Base-by-base conservation (phyloP, 441 rosid genomes). In the Erodium moschatum region DNA sequence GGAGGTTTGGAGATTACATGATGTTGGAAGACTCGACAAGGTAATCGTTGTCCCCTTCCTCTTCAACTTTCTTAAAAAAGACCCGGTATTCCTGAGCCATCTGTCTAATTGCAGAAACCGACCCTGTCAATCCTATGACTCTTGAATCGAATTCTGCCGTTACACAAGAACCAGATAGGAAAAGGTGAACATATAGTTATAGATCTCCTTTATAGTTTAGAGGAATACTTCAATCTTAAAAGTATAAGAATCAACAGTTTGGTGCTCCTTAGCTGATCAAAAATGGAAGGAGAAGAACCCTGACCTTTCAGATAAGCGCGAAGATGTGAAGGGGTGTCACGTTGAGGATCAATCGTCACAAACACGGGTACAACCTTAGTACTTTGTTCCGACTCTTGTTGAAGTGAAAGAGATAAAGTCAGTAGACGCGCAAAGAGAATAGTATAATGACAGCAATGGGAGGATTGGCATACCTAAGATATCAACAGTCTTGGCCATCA, bases 321-420 rank as follows among this genome's bases (percentile, higher is more conserved):
- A 35, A 89, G 95, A 76, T 93, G 98, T 7, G 84, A 76, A 67
- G 88, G 85, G 24, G 82, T 83, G 64, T 93, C 98, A 15, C 94
- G 86, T 68, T 84, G 91, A 74, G 98, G 98, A 83, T 92, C 97
- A 38, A 92, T 84, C 9, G 96, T 84, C 68, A 92, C 91, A 68
- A 86, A 90, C 38, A 89, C 82, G 4, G 94, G 97, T 56, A 92
- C 46, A 65, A 90, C 78, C 86, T 84, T 84, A 12, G 74, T 65
- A 16, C 82, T 80, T 74, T 83, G 80, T 69, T 75, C 75, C 2
- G 80, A 79, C 54, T 86, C 98, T 92, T 82, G 11, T 42, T 67
- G 76, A 78, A 61, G 66, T 66, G 77, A 76, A 70, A 69, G 29
- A 69, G 6, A 65, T 13, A 70, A 50, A 69, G 68, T 86, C 72